Base-by-base conservation (phyloP, 805 yeast genomes). In the Suhomyces canberraensis region DNA sequence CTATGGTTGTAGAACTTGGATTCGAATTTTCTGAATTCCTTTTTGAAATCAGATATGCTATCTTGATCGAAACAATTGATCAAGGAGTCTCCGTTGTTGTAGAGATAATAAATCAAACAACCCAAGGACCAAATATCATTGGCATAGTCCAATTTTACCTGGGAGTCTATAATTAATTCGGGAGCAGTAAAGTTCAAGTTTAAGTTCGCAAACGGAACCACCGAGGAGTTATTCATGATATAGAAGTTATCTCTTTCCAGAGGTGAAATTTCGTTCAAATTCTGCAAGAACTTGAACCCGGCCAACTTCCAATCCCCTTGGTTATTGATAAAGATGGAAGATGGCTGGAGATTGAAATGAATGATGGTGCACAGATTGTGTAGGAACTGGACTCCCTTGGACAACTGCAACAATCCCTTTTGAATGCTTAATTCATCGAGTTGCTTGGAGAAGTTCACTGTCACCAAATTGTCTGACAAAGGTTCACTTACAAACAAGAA, bases 271-370 rank as follows among this genome's bases (percentile, higher is more conserved):
- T 66, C 85, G 52, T 67, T 75, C 56, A 64, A 74, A 51, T 64
- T 75, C 44, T 66, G 66, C n/a, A 69, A 37, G 36, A 68, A 68
- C 32, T 52, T 54, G 41, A 93, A 72, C 0, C 97, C 97, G 5
- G 84, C 75, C 2, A 93, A 56, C 57, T 91, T 93, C 98, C 98
- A 93, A 61, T 93, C 98, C 4, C 95, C 90, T 46, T 80, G 84
- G 26, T 79, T 83, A 47, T 84, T 90, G 14, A 91, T 75, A 39
- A 84, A 75, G 1, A 93, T 70, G 0, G 95, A 76, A 7, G 75
- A 65, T 1, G 98, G 98, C 45, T 80, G 80, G 22, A 93, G 47
- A 46, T 88, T 85, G 45, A 85, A 57, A 61, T 91, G 96, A 5
- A 85, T 82, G 18, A 79, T 74, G 18, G 80, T 73, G 15, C 95